Base-by-base conservation (phyloP, 805 yeast genomes). In the Candida maesae region DNA sequence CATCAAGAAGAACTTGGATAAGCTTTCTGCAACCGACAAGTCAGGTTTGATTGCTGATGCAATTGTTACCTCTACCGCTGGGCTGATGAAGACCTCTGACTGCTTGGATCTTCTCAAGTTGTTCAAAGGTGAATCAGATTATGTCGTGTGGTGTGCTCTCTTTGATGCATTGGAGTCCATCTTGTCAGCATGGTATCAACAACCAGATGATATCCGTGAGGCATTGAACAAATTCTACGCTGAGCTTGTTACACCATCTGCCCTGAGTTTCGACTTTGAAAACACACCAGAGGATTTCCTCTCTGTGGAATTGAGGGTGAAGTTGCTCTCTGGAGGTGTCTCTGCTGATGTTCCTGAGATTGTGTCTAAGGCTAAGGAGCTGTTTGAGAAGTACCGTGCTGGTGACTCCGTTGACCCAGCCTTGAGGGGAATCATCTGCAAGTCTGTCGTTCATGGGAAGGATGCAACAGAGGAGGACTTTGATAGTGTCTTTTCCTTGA, bases 41-140 rank as follows among this genome's bases (percentile, higher is more conserved):
- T 77, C 80, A 42, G 91, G 90, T 30, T 70, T 83, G 47, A 81
- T 84, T 29, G 79, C 88, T 23, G 95, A 85, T 63, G 81, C 82
- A 21, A 74, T 73, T 25, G 72, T 84, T 6, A 70, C 84, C 47
- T 76, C 90, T 6, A 65, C 79, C 18, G 79, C 91, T 14, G 93
- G 93, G 15, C 68, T 74, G 51, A 72, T 81, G 34, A 66, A 79
- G 20, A 76, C 89, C 16, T 67, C 78, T 6, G 78, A 74, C 51
- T 73, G 79, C 52, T 71, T 83, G 47, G 68, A 71, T 45, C 68
- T 83, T 53, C 66, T 81, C 36, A 69, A 73, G 39, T 61, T 69
- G 19, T 78, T 86, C 81, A 70, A 73, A 30, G 61, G 66, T 15
- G 87, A 81, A 58, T 50, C 69, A 16, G 79, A 79, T 44, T 76